Conservation (phyloP, 345 rosid species). For the Lagerstroemia speciosa region DNA sequence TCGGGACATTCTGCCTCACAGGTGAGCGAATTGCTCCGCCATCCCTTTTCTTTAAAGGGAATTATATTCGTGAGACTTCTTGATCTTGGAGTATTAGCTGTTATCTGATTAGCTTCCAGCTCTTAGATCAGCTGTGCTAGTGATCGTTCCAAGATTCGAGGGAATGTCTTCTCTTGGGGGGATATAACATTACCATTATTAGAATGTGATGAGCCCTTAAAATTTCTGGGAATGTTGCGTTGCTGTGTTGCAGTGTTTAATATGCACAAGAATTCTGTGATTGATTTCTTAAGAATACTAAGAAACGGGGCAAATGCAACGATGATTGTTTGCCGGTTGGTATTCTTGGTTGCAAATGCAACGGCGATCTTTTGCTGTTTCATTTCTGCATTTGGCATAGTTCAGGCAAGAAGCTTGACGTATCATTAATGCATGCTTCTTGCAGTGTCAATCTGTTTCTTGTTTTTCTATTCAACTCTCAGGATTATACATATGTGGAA, state of each 20-base stretch:
- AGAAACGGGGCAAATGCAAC: background rate
- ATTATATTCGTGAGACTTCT: background rate
- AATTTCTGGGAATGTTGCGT: background rate
- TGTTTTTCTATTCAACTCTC: background rate
- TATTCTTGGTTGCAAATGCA: too few species aligned
- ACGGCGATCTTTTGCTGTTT: background rate
- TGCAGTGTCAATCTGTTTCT: background rate
- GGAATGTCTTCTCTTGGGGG: background rate
- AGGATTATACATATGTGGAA: background rate
- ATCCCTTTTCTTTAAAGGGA: background rate
- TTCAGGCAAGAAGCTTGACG: background rate
- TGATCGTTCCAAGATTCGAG: background rate
- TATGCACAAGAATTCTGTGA: background rate
- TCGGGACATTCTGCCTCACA: constrained; percentile 80
- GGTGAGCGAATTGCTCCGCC: constrained; percentile 26
- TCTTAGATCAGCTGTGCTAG: background rate
- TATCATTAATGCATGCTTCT: background rate
- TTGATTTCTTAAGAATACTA: background rate
- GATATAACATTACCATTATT: background rate
- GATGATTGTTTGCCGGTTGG: background rate
- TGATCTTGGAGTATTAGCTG: background rate
- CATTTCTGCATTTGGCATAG: background rate
- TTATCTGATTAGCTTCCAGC: background rate
- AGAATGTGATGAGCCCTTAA: background rate
- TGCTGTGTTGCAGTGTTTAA: background rate